Base-by-base conservation (phyloP, 176 grass and related monocot genomes). In the Raddia distichophylla region DNA sequence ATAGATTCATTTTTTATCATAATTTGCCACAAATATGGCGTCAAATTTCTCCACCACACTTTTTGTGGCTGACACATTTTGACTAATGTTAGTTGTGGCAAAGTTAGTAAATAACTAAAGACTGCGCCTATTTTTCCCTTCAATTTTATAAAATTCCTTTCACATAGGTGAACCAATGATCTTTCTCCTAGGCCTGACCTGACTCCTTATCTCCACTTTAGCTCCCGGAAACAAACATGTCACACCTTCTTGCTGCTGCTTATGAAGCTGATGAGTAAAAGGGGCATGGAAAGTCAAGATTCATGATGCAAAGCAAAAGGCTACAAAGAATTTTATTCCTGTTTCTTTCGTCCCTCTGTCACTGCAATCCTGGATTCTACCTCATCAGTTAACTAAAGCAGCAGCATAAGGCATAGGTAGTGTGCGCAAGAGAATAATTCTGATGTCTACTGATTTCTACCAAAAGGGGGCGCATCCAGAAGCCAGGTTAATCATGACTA, bases 191-290 rank as follows among this genome's bases (percentile, higher is more conserved):
- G 17, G 34, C 76, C 81, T 91, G 68, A 40, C 12, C 32, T 9
- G 69, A 91, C 84, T 87, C 89, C 72, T 84, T 72, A 62, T 68
- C 44, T 70, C 60, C 45, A 63, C 81, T 84, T 88, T 42, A 80
- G 17, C 62, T 35, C 20, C 47, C 13, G 14, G 53, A 84, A 60
- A 63, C n/a, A 69, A 78, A 80, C 44, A 80, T 74, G 75, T 67
- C 67, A 74, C 53, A 74, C 83, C 50, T 74, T 10, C 51, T 66
- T 73, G 46, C n/a, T 63, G 5, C 68, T 45, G 20, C 60, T 37
- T 32, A 43, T 22, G 56, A 76, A 83, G 5, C 35, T 37, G 64
- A 50, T 37, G 5, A 62, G 59, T 45, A 74, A 33, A 77, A 83
- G 27, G 22, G 35, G 8, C 47, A 35, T 60, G 48, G 7, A 67